Percentiles rank a stretch among this genome's conserved stretches.
phyloP scores from a whole-genome alignment of 2,329 filamentous ascomycete species.

The Aspergillus uvarum region DNA sequence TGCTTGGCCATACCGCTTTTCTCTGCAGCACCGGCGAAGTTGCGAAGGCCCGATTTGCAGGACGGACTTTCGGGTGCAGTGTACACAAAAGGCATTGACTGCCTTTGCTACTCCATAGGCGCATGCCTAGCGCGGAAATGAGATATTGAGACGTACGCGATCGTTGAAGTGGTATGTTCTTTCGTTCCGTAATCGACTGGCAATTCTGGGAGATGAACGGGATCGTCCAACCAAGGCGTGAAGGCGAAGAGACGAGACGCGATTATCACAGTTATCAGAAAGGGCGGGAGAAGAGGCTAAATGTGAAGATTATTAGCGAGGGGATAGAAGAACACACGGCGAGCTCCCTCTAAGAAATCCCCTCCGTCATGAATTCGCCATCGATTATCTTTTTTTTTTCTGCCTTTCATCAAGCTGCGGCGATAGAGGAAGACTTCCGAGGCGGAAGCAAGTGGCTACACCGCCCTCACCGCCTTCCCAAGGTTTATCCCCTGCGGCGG shows the following conservation, averaged over 20 bases:
- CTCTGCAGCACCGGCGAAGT: constrained; percentile 29
- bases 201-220: neutral
- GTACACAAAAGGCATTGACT: constrained; percentile 45
- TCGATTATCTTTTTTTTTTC: too few species aligned
- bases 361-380: neutral
- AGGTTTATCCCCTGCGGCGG: neutral
- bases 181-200: neutral
- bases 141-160: neutral
- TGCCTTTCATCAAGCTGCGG: neutral
- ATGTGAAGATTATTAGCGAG: neutral
- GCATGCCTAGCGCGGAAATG: constrained; percentile 37
- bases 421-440: neutral
- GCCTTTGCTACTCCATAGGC: constrained; percentile 36
- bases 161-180: neutral
- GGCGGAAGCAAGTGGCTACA: neutral
- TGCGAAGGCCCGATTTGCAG: constrained; percentile 31
- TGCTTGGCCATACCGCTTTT: neutral
- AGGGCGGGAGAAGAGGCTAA: neutral
- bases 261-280: neutral
- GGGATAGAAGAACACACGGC: neutral
- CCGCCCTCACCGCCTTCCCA: neutral
- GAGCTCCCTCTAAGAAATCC: neutral
- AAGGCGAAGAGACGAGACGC: neutral
- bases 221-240: neutral
- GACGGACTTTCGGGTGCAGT: constrained; percentile 34